Conservation (phyloP, 495 filamentous ascomycete genomes). For the Sordaria brevicollis region DNA sequence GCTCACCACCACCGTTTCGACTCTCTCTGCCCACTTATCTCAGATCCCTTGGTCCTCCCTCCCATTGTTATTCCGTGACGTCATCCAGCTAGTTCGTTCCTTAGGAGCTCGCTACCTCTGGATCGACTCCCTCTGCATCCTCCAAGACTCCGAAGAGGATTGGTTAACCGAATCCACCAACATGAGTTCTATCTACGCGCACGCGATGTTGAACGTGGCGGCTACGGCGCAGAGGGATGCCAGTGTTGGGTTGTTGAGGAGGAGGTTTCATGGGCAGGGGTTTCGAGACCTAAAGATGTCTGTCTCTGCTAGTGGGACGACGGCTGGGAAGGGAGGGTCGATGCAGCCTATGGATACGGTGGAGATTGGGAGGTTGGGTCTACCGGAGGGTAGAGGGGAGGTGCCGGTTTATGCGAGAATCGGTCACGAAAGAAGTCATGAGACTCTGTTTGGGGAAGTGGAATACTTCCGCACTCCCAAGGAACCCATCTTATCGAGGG, state of each 20-base stretch:
- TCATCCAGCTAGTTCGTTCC: background rate
- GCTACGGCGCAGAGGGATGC: background rate
- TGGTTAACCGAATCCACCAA: background rate
- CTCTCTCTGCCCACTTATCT: background rate
- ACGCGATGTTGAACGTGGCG: background rate
- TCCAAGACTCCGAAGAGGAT: conserved; percentile 23
- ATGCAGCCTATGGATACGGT: background rate
- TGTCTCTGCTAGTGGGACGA: no score
- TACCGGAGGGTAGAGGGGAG: background rate
- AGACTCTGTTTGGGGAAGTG: conserved; percentile 8
- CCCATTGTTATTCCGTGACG: conserved; percentile 4
- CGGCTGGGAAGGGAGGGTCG: background rate
- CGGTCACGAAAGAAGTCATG: conserved; percentile 9
- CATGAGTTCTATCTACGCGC: background rate
- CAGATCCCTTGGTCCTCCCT: conserved; percentile 5
- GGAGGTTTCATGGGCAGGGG: conserved; percentile 17
- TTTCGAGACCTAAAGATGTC: conserved; percentile 1
- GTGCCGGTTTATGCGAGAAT: background rate
- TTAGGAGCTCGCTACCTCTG: conserved; percentile 19
- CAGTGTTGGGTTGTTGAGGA: background rate
- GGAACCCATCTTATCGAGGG: conserved; percentile 12
- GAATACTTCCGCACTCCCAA: conserved; percentile 4
- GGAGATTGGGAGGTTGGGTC: conserved; percentile 7
- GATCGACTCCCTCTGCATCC: conserved; percentile 18
- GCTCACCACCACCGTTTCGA: conserved; percentile 2